Base-by-base conservation (phyloP, 139 green algal genomes). In the Tetraselmis striata region DNA sequence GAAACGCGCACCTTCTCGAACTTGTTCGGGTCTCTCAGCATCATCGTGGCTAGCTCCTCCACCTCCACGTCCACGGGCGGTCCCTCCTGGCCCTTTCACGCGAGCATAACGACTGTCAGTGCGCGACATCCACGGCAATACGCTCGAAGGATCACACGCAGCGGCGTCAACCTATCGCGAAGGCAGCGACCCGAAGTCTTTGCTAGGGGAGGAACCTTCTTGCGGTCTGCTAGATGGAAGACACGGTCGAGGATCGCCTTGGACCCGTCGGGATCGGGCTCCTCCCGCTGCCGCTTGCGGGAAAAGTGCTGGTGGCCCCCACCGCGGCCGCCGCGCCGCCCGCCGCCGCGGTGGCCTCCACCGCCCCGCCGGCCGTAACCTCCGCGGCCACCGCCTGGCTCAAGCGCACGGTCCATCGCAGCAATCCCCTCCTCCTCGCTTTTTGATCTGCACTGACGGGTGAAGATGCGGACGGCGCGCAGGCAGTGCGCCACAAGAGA, bases 211-310 rank as follows among this genome's bases (percentile, higher is more conserved):
- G 2, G 25, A n/a, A 31, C 75, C 75, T 79, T 29, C 30, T 79
- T 79, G 29, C 76, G 76, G 76, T 79, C 76, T 1, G 29, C 76
- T 1, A 79, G 29, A 31, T 79, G 32, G 30, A 79, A 79, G 29
- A 79, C 23, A 28, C 29, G 29, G 5, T 45, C 32, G 76, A 30
- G 32, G 11, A 79, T 27, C 1, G 26, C 29, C 1, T 23, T 59
- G 29, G 32, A 28, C 23, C 76, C 76, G 25, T 79, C 76, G 29
- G 31, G 29, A 24, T 79, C 76, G 1, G 29, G 76, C 76, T 79
- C 76, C 1, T 79, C 76, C 2, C 76, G 29, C 76, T 79, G 31
- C 76, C 76, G 29, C 30, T 79, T 79, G 29, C 45, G 45, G 11
- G 11, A 5, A 25, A 58, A 29, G 29, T 59, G 29, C 2, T 79